These are phyloP conservation scores for Acacia crassicarpa DNA, from an alignment of 306 rosid species.

Conservation along the genomic window DNA sequence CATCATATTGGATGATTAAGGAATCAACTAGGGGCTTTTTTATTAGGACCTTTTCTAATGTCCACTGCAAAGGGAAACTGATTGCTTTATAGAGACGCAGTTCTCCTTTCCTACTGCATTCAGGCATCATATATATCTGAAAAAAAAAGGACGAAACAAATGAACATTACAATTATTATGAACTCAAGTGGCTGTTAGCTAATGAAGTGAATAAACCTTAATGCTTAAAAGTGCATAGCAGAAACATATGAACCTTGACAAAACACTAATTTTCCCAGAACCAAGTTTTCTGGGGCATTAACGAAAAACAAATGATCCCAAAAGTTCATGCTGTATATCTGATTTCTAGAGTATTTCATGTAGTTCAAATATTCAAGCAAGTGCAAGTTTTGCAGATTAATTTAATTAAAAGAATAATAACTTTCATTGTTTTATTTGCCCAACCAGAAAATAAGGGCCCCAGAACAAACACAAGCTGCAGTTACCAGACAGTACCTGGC, in stretches of 20 bases:
- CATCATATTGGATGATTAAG: conserved; percentile 54
- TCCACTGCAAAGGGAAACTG: conserved; percentile 85
- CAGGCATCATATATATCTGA: conserved; percentile 97
- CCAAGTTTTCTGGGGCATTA: background rate
- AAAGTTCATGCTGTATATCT: background rate
- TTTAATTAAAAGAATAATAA: background rate
- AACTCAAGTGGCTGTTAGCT: conserved; percentile 1
- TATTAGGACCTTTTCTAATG: conserved; percentile 68
- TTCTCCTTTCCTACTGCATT: conserved; percentile 80
- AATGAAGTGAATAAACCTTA: conserved; percentile 3
- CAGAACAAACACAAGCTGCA: background rate
- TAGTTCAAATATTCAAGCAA: background rate
- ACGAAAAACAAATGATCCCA: background rate
- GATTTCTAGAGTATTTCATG: background rate
- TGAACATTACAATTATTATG: conserved; percentile 5
- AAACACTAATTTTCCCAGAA: conserved; percentile 3
- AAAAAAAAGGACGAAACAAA: conserved; percentile 21
- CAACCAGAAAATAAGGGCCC: background rate
- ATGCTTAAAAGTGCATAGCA: background rate
- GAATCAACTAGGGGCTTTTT: conserved; percentile 90
- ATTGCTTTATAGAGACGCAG: conserved; percentile 86
- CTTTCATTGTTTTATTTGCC: background rate
- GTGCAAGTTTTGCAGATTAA: background rate
- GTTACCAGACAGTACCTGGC: conserved; percentile 46
- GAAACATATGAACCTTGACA: conserved; percentile 2